Conservation (phyloP, 257 asterid genomes). For the Anisodus tanguticus region DNA sequence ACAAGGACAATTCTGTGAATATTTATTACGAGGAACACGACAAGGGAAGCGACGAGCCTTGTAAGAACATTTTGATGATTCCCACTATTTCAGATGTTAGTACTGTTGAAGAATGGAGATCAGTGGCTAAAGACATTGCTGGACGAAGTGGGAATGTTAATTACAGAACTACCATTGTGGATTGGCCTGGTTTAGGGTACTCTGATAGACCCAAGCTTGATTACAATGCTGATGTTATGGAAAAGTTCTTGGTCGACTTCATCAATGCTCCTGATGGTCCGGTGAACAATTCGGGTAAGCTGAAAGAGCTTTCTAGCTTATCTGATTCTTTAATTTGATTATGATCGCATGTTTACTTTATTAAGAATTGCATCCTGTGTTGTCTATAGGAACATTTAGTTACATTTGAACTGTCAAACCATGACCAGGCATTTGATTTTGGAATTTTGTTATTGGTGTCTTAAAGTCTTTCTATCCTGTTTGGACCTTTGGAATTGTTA, state of each 20-base stretch:
- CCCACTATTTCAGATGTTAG: conserved; percentile 97
- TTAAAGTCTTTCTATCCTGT: background rate
- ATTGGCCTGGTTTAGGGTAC: conserved; percentile 97
- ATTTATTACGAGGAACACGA: conserved; percentile 70
- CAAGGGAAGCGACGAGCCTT: conserved; percentile 48
- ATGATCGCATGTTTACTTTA: background rate
- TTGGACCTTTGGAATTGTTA: background rate
- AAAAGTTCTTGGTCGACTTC: conserved; percentile 81
- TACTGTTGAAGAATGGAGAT: conserved; percentile 94
- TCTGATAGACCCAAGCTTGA: conserved; percentile 90
- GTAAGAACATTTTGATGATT: conserved; percentile 70
- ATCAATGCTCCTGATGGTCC: conserved; percentile 70
- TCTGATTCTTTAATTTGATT: background rate
- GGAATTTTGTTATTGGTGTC: background rate
- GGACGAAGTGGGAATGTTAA: conserved; percentile 48
- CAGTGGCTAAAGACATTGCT: conserved; percentile 75
- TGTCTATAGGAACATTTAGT: background rate
- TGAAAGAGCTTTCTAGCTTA: background rate
- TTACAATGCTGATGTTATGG: conserved; percentile 85
- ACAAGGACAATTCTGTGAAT: conserved; percentile 63
- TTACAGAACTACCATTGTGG: conserved; percentile 81
- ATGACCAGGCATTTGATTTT: background rate
- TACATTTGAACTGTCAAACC: background rate
- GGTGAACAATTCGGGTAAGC: conserved; percentile 57
- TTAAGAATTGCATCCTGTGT: background rate